Evolutionary conservation across 306 rosid genomes (phyloP), one percentile per base, ranked within the genome.

Genomic region (Ziziphus jujuba): DNA sequence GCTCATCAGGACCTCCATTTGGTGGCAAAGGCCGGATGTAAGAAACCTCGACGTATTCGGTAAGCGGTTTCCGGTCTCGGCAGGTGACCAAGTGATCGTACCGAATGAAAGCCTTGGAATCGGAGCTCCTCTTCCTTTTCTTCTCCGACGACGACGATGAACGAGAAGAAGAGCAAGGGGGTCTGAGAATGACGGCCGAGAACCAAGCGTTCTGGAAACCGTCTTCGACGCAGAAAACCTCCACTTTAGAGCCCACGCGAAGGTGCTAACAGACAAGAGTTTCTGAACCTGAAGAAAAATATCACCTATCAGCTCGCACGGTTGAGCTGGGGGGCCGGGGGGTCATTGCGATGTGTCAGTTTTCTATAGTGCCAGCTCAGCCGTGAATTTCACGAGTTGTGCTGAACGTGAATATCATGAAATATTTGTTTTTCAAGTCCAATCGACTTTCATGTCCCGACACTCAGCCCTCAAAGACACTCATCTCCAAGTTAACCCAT

Each of bases 11-110:
- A 19, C 3, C n/a, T 35, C 48, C 72, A 19, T 5, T 6, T 0
- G 77, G 77, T 9, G 72, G 72, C 50, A 4, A 6, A 0, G 77
- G 77, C 19, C 77, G 21, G 8, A 73, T 43, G 43, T 1, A 25
- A 0, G 24, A 1, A 17, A 21, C 22, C 0, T 65, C 23, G 5
- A n/a, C 20, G 3, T 34, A 10, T 53, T 73, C 77, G 4, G 11
- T 13, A 10, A 57, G 61, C 0, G 61, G 72, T 60, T 48, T 21
- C 9, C 11, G 9, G 0, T 51, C 17, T 31, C 47, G 51, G 19
- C 47, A 52, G 6, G 10, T 16, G 48, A 73, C 3, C 1, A 57
- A 40, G 12, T 36, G n/a, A 2, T 65, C 67, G 66, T 56, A 73
- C 72, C 35, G 40, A 2, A 73, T 47, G 49, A 14, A 17, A 15